phyloP scores from a whole-genome alignment of 768 basidiomycete genomes.

The Scleroderma bovista region DNA sequence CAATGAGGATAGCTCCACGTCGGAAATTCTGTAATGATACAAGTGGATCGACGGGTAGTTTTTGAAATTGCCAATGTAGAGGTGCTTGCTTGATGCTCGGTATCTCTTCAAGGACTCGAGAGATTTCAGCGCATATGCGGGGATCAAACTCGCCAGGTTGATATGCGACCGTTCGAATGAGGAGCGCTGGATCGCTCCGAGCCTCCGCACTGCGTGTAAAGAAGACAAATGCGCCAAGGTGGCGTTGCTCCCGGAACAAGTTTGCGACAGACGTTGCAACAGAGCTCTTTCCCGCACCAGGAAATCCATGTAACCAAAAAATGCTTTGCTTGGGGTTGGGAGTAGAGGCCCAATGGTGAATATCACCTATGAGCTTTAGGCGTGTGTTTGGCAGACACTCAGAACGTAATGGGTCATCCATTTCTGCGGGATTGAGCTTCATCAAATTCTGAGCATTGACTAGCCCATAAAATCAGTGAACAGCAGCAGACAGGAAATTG shows the following conservation, averaged over 20 bases:
- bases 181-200: slow-evolving; percentile 23
- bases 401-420: slow-evolving; percentile 20
- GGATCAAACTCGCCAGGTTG: slow-evolving; percentile 30
- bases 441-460: slow-evolving; percentile 16
- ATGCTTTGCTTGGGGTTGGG: slow-evolving; percentile 18
- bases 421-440: slow-evolving; percentile 25
- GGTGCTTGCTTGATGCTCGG: slow-evolving; percentile 27
- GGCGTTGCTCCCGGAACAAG: slow-evolving; percentile 25
- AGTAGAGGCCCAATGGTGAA: slow-evolving; percentile 19
- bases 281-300: slow-evolving; percentile 34
- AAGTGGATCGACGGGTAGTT: slow-evolving; percentile 29
- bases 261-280: slow-evolving; percentile 32
- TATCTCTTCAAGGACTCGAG: slow-evolving; percentile 17
- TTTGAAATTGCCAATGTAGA: slow-evolving; percentile 28
- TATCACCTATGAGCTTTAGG: slow-evolving; percentile 22
- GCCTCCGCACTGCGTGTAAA: slow-evolving; percentile 28
- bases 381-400: slow-evolving; percentile 29
- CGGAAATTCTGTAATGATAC: slow-evolving; percentile 8
- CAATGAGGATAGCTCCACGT: slow-evolving; percentile 23
- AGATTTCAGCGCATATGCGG: slow-evolving; percentile 23
- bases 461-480: slow-evolving; percentile 3
- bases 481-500: not conserved
- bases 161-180: slow-evolving; percentile 31
- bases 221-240: slow-evolving; percentile 32
- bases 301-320: slow-evolving; percentile 32